Evolutionary conservation across 441 rosid species (phyloP).

Genomic region (Sinapis alba): DNA sequence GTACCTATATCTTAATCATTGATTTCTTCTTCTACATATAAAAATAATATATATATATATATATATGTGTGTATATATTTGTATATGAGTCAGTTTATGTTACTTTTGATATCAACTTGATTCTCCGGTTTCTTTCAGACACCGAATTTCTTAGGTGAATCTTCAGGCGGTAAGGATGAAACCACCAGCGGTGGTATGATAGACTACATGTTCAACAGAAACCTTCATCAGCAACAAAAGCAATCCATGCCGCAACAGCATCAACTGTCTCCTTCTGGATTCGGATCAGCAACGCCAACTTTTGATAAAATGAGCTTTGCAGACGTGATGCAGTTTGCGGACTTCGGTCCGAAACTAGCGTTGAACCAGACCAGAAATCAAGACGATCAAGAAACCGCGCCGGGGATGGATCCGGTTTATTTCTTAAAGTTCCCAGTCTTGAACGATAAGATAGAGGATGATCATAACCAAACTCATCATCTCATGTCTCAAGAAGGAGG

Average conservation of each 20-base stretch:
- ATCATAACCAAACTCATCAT: constrained; percentile 48
- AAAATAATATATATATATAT: not conserved
- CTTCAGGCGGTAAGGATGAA: constrained; percentile 39
- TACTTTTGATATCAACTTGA: not conserved
- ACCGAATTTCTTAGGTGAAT: constrained; percentile 39
- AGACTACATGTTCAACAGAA: constrained; percentile 65
- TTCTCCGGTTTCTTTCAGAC: constrained; percentile 45
- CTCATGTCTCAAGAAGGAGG: constrained; percentile 39
- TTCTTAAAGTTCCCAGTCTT: constrained; percentile 86
- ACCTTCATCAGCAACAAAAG: constrained; percentile 43
- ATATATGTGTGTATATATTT: no score
- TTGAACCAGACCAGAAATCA: constrained; percentile 60
- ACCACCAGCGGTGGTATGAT: constrained; percentile 48
- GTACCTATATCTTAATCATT: constrained; percentile 3
- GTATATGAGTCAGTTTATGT: not conserved
- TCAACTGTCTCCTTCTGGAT: constrained; percentile 46
- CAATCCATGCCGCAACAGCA: constrained; percentile 48
- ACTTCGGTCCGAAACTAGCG: constrained; percentile 74
- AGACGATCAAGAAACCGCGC: constrained; percentile 58
- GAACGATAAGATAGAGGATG: constrained; percentile 55
- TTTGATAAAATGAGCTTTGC: constrained; percentile 76
- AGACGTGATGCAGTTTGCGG: constrained; percentile 90
- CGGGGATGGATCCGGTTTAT: constrained; percentile 75
- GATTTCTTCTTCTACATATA: not conserved
- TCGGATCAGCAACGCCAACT: constrained; percentile 45